A percentile compares a stretch with the other conserved stretches of the same genome.
phyloP scores from a whole-genome alignment of 2,329 filamentous ascomycete genomes.

The Shiraia sp. region DNA sequence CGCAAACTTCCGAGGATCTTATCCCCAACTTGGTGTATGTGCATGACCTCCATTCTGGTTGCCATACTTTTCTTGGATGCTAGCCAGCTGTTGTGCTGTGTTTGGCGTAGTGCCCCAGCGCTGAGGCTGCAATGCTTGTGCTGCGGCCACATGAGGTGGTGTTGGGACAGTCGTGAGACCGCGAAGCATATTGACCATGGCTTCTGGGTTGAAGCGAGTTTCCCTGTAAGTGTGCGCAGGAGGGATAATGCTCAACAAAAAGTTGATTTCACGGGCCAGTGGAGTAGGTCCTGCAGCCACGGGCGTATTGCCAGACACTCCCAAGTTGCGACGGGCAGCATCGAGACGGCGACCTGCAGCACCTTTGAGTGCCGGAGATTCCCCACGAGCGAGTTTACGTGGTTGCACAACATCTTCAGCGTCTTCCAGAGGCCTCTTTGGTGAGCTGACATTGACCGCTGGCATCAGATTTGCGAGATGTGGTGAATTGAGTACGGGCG shows the following conservation, averaged over 20 bases:
- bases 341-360: conserved; percentile 84
- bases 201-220: conserved; percentile 69
- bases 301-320: conserved; percentile 32
- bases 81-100: conserved; percentile 34
- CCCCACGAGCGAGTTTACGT: conserved; percentile 85
- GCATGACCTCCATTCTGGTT: conserved; percentile 9
- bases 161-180: conserved; percentile 42
- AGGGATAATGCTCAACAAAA: conserved; percentile 71
- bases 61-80: conserved; percentile 38
- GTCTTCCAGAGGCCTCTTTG: conserved; percentile 52
- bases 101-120: conserved; percentile 30
- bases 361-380: conserved; percentile 83
- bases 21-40: conserved; percentile 3
- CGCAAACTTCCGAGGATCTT: background rate
- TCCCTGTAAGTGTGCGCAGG: conserved; percentile 72
- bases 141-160: conserved; percentile 12
- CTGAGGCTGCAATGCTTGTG: conserved; percentile 13
- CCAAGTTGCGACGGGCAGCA: conserved; percentile 63
- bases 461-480: conserved; percentile 27
- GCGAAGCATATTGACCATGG: conserved; percentile 73
- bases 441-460: conserved; percentile 41
- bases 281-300: conserved; percentile 57
- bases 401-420: conserved; percentile 79
- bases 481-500: conserved; percentile 35
- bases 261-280: conserved; percentile 66